Evolutionary conservation across 805 yeast genomes (phyloP).

Genomic region (Ogataea philodendri): DNA sequence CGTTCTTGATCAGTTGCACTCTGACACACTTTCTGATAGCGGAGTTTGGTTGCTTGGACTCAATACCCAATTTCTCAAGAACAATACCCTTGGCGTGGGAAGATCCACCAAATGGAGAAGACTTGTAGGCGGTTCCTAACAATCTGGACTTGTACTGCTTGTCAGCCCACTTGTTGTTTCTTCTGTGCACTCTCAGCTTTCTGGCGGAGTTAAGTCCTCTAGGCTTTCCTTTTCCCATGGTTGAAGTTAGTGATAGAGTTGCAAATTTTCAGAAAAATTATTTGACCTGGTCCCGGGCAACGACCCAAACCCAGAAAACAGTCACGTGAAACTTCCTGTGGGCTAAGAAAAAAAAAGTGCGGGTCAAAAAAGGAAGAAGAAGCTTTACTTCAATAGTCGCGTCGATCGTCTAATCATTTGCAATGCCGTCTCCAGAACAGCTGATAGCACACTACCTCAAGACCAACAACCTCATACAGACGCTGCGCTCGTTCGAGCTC

Average conservation of each 20-base stretch:
- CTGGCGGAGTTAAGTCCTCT: conserved; percentile 99
- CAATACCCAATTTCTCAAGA: conserved; percentile 98
- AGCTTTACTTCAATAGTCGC: conserved; percentile 2
- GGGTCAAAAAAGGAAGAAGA: not conserved
- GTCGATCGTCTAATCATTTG: conserved; percentile 11
- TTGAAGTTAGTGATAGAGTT: conserved; percentile 12
- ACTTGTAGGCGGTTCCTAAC: conserved; percentile 99
- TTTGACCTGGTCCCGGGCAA: conserved; percentile 9
- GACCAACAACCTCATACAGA: conserved; percentile 43
- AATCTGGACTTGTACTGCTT: conserved; percentile 97
- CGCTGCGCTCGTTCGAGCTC: conserved; percentile 47
- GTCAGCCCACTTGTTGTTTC: conserved; percentile 99
- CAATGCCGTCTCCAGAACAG: conserved; percentile 19
- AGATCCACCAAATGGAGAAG: conserved; percentile 99
- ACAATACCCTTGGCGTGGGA: conserved; percentile 99
- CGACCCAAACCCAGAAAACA: conserved; percentile 2
- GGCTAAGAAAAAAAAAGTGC: not conserved
- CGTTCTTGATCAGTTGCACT: conserved; percentile 99
- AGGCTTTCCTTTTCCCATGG: conserved; percentile 99
- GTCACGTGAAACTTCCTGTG: conserved; percentile 7
- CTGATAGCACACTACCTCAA: conserved; percentile 61
- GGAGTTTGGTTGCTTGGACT: conserved; percentile 99
- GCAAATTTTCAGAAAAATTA: conserved; percentile 14
- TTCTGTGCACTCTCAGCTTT: conserved; percentile 99
- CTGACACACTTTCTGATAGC: conserved; percentile 99